phyloP scores from a whole-genome alignment of 306 rosid species.

The Quercus robur region DNA sequence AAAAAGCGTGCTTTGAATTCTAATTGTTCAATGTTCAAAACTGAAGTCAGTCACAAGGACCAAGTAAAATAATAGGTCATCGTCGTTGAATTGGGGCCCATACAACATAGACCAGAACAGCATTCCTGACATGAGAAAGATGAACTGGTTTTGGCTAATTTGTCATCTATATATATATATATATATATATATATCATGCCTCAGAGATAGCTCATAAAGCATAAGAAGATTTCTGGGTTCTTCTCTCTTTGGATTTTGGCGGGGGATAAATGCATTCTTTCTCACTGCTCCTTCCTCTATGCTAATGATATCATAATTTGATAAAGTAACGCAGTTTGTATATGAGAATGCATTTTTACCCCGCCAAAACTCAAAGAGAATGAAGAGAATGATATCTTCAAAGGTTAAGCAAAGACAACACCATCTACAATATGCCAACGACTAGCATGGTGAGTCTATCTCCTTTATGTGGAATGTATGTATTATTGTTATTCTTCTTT shows the following conservation, averaged over 20 bases:
- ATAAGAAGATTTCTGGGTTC: background rate
- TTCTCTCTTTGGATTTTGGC: background rate
- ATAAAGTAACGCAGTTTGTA: background rate
- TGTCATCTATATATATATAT: background rate
- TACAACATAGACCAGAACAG: background rate
- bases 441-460: no score
- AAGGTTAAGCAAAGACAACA: background rate
- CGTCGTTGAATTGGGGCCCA: background rate
- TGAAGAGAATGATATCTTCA: background rate
- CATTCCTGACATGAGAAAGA: background rate
- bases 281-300: background rate
- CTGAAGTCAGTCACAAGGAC: background rate
- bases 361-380: background rate
- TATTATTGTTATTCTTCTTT: background rate
- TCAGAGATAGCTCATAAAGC: background rate
- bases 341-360: background rate
- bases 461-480: background rate
- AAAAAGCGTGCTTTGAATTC: background rate
- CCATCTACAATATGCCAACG: background rate
- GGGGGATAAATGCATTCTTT: slow-evolving; percentile 1
- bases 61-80: background rate
- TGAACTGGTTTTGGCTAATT: background rate
- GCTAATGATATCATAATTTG: background rate
- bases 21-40: background rate
- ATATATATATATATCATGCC: background rate